These are phyloP conservation scores for Hortiboletus rubellus DNA, from an alignment of 1,284 basidiomycete genomes.

Conservation along the genomic window DNA sequence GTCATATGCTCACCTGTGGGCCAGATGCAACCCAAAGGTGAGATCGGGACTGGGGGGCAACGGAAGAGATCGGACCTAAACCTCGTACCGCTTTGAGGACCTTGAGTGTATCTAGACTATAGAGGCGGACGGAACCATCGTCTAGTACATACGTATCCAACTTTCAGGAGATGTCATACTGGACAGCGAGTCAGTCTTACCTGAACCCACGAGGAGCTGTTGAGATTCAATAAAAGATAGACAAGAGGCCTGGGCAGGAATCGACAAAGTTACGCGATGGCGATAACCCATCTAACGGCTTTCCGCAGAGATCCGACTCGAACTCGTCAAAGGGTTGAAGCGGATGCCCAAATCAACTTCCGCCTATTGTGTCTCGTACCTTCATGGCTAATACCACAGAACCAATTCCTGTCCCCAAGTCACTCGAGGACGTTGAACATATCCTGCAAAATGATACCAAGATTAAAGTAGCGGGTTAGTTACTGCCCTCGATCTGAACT, in stretches of 20 bases:
- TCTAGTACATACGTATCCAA: conserved; percentile 39
- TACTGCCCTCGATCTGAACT: neutral
- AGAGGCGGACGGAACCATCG: conserved; percentile 70
- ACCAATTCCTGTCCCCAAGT: conserved; percentile 52
- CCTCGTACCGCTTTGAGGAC: conserved; percentile 65
- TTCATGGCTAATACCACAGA: conserved; percentile 12
- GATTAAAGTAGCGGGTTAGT: conserved; percentile 88
- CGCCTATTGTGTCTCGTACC: neutral
- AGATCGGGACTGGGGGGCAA: conserved; percentile 46
- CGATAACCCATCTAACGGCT: conserved; percentile 13
- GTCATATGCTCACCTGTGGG: conserved; percentile 41
- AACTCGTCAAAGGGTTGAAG: neutral
- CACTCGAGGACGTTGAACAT: conserved; percentile 56
- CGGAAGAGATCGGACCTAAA: conserved; percentile 60
- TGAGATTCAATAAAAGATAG: conserved; percentile 45
- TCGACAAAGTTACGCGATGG: conserved; percentile 32
- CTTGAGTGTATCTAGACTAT: conserved; percentile 56
- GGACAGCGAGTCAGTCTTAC: conserved; percentile 32
- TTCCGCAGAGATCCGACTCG: neutral
- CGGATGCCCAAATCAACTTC: neutral
- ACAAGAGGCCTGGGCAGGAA: conserved; percentile 49
- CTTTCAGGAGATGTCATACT: conserved; percentile 1
- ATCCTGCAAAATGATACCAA: conserved; percentile 71
- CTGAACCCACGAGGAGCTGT: conserved; percentile 55
- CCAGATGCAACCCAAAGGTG: conserved; percentile 66